Percentiles rank a stretch among this genome's conserved stretches.
Conservation (phyloP, 441 rosid genomes). For the Mallotus japonicus region DNA sequence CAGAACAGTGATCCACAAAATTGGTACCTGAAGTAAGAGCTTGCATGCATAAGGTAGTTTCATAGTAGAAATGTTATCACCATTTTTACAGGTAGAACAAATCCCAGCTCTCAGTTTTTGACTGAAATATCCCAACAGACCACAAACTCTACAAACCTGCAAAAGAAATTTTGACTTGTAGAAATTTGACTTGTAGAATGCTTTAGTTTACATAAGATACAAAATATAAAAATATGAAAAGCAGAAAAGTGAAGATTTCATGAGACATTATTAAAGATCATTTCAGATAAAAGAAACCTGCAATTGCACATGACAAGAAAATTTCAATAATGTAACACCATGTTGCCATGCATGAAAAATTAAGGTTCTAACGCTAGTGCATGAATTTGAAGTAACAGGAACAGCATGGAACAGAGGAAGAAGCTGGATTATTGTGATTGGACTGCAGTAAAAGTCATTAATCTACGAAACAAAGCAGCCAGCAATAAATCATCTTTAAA, state of each 20-base stretch:
- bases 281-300: not conserved
- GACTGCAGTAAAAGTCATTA: not conserved
- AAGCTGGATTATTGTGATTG: not conserved
- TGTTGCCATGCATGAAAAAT: not conserved
- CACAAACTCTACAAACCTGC: constrained; percentile 90
- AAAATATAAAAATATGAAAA: not conserved
- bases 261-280: not conserved
- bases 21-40: constrained; percentile 76
- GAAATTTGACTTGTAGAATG: not conserved
- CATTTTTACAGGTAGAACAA: constrained; percentile 82
- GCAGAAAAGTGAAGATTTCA: not conserved
- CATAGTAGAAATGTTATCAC: constrained; percentile 77
- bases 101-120: constrained; percentile 72
- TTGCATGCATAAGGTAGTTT: constrained; percentile 95
- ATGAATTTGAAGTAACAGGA: not conserved
- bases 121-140: constrained; percentile 82
- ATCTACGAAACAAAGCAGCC: not conserved
- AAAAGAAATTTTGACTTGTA: not conserved
- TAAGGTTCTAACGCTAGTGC: not conserved
- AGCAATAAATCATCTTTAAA: not conserved
- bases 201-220: not conserved
- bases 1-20: not conserved
- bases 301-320: not conserved
- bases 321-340: not conserved
- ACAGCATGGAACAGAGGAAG: not conserved